These are phyloP conservation scores for Brassica carinata DNA, from an alignment of 345 rosid species.

Conservation along the genomic window DNA sequence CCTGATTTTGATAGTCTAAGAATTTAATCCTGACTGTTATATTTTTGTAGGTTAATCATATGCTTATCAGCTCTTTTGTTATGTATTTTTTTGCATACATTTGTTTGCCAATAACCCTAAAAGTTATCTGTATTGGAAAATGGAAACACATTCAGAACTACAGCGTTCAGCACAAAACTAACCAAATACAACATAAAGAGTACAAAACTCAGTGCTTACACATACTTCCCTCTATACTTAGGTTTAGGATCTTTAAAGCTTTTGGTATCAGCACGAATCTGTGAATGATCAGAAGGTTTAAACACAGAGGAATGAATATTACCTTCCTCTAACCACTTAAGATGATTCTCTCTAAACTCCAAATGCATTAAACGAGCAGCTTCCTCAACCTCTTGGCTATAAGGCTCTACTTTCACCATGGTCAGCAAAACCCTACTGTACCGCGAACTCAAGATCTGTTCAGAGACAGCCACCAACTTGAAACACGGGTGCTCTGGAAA, in stretches of 20 bases:
- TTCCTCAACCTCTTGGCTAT: slow-evolving; percentile 59
- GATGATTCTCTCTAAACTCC: slow-evolving; percentile 84
- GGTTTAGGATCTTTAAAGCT: slow-evolving; percentile 61
- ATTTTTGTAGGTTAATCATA: slow-evolving; percentile 7
- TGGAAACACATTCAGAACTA: background rate
- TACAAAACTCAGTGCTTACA: slow-evolving; percentile 41
- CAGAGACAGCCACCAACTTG: slow-evolving; percentile 65
- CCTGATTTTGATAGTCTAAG: background rate
- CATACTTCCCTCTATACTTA: slow-evolving; percentile 89
- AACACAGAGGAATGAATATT: slow-evolving; percentile 86
- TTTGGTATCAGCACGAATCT: slow-evolving; percentile 45
- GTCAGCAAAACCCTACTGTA: slow-evolving; percentile 84
- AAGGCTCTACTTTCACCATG: slow-evolving; percentile 74
- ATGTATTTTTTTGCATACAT: background rate
- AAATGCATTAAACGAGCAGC: slow-evolving; percentile 66
- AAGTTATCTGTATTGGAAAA: slow-evolving; percentile 1
- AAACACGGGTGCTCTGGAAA: slow-evolving; percentile 88
- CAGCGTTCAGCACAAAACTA: background rate
- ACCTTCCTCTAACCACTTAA: slow-evolving; percentile 89
- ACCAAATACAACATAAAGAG: slow-evolving; percentile 20
- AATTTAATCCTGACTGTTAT: slow-evolving; percentile 1
- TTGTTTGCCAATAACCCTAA: background rate
- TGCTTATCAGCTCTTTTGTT: background rate
- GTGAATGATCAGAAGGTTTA: slow-evolving; percentile 54
- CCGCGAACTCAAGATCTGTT: slow-evolving; percentile 85